A percentile compares a stretch with the other conserved stretches of the same genome.
Conservation (phyloP, 768 basidiomycete species). For the Russula brevipes region DNA sequence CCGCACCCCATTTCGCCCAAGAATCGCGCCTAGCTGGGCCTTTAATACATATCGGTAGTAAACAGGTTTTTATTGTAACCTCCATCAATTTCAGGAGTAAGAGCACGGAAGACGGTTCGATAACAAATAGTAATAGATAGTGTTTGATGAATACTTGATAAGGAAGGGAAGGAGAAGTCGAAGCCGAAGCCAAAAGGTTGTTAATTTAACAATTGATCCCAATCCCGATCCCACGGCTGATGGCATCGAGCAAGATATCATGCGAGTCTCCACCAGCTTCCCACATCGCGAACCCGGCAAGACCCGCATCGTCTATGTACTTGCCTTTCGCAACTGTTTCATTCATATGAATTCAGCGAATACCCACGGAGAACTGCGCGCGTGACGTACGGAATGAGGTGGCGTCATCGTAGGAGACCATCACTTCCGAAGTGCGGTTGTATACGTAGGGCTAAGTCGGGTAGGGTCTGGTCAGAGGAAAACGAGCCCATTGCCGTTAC, state of each 20-base stretch:
- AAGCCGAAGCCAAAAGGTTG: background rate
- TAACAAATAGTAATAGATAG: too few relatives aligned
- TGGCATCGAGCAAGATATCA: conserved; percentile 33
- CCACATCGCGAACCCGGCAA: conserved; percentile 43
- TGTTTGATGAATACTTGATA: too few relatives aligned
- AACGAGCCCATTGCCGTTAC: background rate
- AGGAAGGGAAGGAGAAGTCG: too few relatives aligned
- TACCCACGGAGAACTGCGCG: background rate
- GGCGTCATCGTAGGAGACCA: conserved; percentile 64
- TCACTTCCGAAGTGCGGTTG: conserved; percentile 44
- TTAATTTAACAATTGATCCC: background rate
- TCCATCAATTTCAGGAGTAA: too few relatives aligned
- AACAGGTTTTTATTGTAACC: too few relatives aligned
- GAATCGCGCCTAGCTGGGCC: too few relatives aligned
- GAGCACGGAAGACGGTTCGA: too few relatives aligned
- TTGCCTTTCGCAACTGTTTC: conserved; percentile 38
- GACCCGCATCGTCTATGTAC: conserved; percentile 33
- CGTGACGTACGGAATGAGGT: conserved; percentile 41
- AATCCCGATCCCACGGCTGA: conserved; percentile 19
- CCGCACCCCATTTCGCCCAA: too few relatives aligned
- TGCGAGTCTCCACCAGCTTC: conserved; percentile 41
- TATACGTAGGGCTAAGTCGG: conserved; percentile 60
- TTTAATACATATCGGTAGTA: too few relatives aligned
- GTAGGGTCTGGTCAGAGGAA: background rate
- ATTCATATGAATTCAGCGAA: background rate